These are phyloP conservation scores for Lentinula lateritia DNA, from an alignment of 768 basidiomycete genomes.

Conservation along the genomic window DNA sequence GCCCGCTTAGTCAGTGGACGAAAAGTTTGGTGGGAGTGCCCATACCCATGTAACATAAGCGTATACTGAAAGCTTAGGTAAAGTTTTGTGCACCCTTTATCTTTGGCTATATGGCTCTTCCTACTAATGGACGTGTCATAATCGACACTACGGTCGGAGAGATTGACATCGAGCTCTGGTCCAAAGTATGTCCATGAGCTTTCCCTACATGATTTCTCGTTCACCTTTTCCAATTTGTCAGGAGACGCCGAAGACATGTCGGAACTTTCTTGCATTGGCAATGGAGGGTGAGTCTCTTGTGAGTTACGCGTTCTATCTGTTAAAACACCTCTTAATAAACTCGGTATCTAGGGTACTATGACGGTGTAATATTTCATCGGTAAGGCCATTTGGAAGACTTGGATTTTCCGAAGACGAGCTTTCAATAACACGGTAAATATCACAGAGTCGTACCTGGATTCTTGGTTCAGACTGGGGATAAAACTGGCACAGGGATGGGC, in stretches of 20 bases:
- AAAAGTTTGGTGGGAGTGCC: too few relatives aligned
- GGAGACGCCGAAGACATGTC: slow-evolving; percentile 93
- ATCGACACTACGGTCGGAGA: slow-evolving; percentile 87
- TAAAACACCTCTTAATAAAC: not conserved
- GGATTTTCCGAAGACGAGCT: not conserved
- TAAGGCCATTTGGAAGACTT: slow-evolving; percentile 19
- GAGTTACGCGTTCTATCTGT: not conserved
- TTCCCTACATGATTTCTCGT: too few relatives aligned
- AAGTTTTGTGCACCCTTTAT: not conserved
- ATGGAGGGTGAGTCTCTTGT: slow-evolving; percentile 68
- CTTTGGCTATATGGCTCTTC: slow-evolving; percentile 63
- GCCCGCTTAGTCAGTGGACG: too few relatives aligned
- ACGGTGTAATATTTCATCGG: slow-evolving; percentile 93
- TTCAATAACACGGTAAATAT: not conserved
- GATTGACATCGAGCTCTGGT: slow-evolving; percentile 88
- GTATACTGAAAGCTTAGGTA: not conserved
- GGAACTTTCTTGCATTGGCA: slow-evolving; percentile 83
- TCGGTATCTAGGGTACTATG: slow-evolving; percentile 75
- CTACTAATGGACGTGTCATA: slow-evolving; percentile 82
- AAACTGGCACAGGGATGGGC: slow-evolving; percentile 83
- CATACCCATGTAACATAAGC: too few relatives aligned
- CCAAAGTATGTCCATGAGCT: slow-evolving; percentile 51
- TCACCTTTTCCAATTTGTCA: slow-evolving; percentile 16
- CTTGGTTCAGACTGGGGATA: slow-evolving; percentile 93
- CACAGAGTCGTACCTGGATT: slow-evolving; percentile 82